These are phyloP conservation scores for Myxozyma nipponensis DNA, from an alignment of 805 yeast species.

Conservation along the genomic window DNA sequence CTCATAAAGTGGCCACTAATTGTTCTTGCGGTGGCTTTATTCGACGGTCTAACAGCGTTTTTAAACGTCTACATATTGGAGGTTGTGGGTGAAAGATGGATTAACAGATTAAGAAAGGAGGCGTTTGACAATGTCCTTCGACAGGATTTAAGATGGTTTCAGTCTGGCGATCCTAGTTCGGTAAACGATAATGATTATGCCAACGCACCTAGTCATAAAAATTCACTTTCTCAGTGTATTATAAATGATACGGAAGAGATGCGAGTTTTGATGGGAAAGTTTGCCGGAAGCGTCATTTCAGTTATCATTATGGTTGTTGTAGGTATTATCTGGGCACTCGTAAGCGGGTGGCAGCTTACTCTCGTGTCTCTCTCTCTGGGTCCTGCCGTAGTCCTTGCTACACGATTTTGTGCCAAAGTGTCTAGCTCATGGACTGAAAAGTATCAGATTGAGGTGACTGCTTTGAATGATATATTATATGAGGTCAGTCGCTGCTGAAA, in stretches of 20 bases:
- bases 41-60: conserved; percentile 59
- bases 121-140: conserved; percentile 49
- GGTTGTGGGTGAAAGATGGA: conserved; percentile 65
- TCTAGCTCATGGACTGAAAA: conserved; percentile 54
- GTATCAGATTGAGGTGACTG: conserved; percentile 56
- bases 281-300: conserved; percentile 52
- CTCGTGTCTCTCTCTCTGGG: conserved; percentile 74
- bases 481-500: conserved; percentile 19
- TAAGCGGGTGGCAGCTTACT: conserved; percentile 80
- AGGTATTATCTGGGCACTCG: conserved; percentile 75
- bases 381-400: conserved; percentile 55
- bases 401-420: conserved; percentile 50
- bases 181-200: background rate
- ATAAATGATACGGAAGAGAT: conserved; percentile 81
- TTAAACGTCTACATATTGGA: conserved; percentile 49
- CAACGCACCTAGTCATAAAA: background rate
- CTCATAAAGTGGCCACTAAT: conserved; percentile 61
- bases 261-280: conserved; percentile 59
- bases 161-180: background rate
- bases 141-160: conserved; percentile 53
- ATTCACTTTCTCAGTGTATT: conserved; percentile 48
- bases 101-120: conserved; percentile 48
- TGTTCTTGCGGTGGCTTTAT: conserved; percentile 57
- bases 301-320: conserved; percentile 51
- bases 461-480: conserved; percentile 48